phyloP scores from a whole-genome alignment of 345 rosid genomes.

The Brassica juncea region DNA sequence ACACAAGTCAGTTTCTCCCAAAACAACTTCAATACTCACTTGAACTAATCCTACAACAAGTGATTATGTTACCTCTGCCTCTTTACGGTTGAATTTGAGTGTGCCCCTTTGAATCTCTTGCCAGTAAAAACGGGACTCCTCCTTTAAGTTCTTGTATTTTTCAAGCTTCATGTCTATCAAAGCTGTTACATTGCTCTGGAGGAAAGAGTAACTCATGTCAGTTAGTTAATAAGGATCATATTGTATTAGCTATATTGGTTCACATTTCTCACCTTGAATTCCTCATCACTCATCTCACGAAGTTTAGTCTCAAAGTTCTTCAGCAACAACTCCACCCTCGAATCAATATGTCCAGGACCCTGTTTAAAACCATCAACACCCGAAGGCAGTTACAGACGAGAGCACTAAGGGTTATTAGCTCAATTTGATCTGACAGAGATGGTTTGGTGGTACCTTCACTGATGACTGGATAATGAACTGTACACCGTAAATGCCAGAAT shows the following conservation, averaged over 20 bases:
- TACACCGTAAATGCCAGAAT: conserved; percentile 71
- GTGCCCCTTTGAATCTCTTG: conserved; percentile 66
- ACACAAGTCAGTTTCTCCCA: neutral
- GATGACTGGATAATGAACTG: conserved; percentile 88
- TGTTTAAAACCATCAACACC: conserved; percentile 28
- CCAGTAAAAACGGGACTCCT: conserved; percentile 85
- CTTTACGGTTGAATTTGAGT: conserved; percentile 75
- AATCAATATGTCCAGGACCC: conserved; percentile 82
- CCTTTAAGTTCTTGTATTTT: conserved; percentile 85
- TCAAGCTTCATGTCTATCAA: conserved; percentile 93
- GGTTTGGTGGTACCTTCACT: conserved; percentile 55
- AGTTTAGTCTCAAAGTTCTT: conserved; percentile 66
- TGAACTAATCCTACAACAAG: neutral
- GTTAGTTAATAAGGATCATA: conserved; percentile 27
- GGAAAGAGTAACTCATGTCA: conserved; percentile 33
- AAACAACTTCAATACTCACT: neutral
- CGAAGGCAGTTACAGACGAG: neutral
- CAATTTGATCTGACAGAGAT: neutral
- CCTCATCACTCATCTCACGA: conserved; percentile 69
- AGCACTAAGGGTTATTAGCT: neutral
- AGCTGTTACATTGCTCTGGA: conserved; percentile 72
- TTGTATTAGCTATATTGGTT: conserved; percentile 11
- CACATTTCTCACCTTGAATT: conserved; percentile 63
- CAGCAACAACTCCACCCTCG: conserved; percentile 76
- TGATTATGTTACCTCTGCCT: conserved; percentile 63